Evolutionary conservation across 2,329 filamentous ascomycete genomes (phyloP), one percentile per base, ranked within the genome.

Genomic region (Xylaria sp.): DNA sequence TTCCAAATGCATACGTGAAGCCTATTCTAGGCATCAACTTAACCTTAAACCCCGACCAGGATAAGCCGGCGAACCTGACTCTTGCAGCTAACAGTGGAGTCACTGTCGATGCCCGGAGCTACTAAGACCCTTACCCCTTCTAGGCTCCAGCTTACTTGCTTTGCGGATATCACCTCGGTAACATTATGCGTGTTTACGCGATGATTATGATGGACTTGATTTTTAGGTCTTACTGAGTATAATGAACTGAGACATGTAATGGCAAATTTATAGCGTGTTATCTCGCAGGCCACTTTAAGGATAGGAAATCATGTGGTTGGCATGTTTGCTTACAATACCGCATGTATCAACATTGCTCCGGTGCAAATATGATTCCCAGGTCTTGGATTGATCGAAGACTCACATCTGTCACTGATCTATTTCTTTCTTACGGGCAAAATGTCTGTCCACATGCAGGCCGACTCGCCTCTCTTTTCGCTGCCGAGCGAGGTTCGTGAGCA

Each of bases 401-500:
- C n/a, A 15, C 15, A 1, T 18, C 41, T 36, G 33, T 46, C 4
- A 18, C 15, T 15, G 41, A n/a, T n/a, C 10, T 36, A 36, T 36
- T 36, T 36, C 33, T 10, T 10, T 36, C 33, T 0, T 36, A 36
- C 43, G 1, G n/a, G 0, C 43, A 9, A 9, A 10, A 20, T 48
- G 43, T 10, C 43, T 9, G 43, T 10, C 43, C 43, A 23, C 31
- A 64, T 61, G 55, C 55, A 64, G 25, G 31, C 64, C 28, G 4
- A 48, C 51, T 72, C 74, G n/a, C 61, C 66, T 6, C 33, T 76
- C 20, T 72, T 75, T 28, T 57, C 28, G 15, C 66, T 75, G 10
- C 74, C 75, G 1, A 66, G 62, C 57, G 74, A 77, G 58, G 63
- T 76, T 23, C 74, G 75, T 20, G 71, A 75, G 28, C 69, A 64